These are phyloP conservation scores for Fraxinus xanthoxyloides DNA, from an alignment of 305 asterid species.

Conservation along the genomic window DNA sequence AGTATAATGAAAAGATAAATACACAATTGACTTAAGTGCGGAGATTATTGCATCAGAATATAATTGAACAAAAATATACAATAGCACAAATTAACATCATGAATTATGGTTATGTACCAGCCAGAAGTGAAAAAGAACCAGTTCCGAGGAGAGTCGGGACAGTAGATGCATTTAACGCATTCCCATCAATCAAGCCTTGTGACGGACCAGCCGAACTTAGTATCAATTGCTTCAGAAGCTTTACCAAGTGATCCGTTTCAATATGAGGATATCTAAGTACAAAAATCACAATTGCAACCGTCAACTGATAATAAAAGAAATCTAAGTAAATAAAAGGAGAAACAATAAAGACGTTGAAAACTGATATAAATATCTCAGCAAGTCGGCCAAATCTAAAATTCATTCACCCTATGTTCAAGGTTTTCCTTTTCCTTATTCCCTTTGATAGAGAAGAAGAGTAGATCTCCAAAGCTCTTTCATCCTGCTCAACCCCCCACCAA, in stretches of 20 bases:
- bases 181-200: conserved; percentile 46
- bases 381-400: not conserved
- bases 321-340: conserved; percentile 15
- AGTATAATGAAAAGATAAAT: conserved; percentile 8
- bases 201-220: conserved; percentile 62
- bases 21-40: conserved; percentile 2
- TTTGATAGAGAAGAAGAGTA: not conserved
- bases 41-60: conserved; percentile 1
- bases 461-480: not conserved
- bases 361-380: not conserved
- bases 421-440: not conserved
- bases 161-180: conserved; percentile 66
- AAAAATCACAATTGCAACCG: conserved; percentile 16
- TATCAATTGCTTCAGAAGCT: conserved; percentile 85
- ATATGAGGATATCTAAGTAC: conserved; percentile 77
- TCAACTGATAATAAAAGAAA: conserved; percentile 14
- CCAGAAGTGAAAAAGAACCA: conserved; percentile 82
- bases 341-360: not conserved
- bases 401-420: not conserved
- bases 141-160: conserved; percentile 94
- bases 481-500: not conserved
- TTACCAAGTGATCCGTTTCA: conserved; percentile 91
- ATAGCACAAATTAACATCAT: conserved; percentile 4
- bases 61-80: not conserved
- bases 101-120: conserved; percentile 49